Evolutionary conservation across 768 basidiomycete species (phyloP), one percentile per base, ranked within the genome.

Genomic region (Leccinum rimulosum): DNA sequence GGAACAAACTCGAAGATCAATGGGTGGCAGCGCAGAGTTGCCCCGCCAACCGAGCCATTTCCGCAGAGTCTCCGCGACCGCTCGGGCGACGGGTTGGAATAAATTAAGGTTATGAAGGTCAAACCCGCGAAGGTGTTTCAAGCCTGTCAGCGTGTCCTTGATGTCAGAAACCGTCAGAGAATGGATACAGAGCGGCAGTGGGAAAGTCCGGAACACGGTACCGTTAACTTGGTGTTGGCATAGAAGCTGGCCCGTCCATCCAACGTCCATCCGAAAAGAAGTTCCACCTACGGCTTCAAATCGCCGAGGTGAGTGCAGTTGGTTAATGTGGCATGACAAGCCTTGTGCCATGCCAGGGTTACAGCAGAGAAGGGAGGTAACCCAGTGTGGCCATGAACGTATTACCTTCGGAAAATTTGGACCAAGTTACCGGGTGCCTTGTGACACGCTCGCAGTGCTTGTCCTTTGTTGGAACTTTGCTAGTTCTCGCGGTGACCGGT

Each of bases 41-140:
- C 52, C 5, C 53, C 22, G 11, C 19, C 51, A 53, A 19, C 52
- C 35, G 6, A 56, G 48, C 49, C 36, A 17, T 53, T 45, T 31
- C 54, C 54, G 54, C 22, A 35, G 19, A 53, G 19, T 30, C 30
- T 35, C 56, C 62, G 12, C n/a, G 5, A 4, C 19, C 12, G 40
- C 48, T 27, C 14, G 22, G 15, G 27, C 2, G 9, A 22, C 33
- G 14, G 28, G 33, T 38, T 27, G 47, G 8, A 17, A 38, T 17
- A 38, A 52, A n/a, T 48, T 49, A 50, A 50, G 56, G 56, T 54
- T 56, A 33, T 11, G 31, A 9, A 15, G 43, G 49, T 48, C 28
- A 28, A 27, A 56, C 7, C 57, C 51, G 49, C 36, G 43, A 65
- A 55, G 40, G 8, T 54, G 56, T 55, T 62, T 38, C 45, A 52